Conservation (phyloP, 495 filamentous ascomycete species). For the Penicillium verhagenii region DNA sequence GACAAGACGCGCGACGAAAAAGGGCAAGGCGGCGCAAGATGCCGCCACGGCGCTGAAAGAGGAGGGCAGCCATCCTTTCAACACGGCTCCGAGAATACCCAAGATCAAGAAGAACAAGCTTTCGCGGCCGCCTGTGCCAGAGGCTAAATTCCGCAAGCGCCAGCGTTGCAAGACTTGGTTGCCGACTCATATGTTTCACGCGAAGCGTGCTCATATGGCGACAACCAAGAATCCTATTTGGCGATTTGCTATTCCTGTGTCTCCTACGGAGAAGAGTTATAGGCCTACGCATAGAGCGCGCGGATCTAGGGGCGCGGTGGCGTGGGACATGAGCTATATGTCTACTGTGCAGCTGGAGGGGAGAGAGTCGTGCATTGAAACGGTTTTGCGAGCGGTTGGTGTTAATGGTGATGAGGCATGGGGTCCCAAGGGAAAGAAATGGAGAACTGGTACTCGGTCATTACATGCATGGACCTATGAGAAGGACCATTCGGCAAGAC, state of each 20-base stretch:
- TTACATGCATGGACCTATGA: constrained; percentile 69
- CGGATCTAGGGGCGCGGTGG: constrained; percentile 63
- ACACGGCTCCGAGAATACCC: constrained; percentile 53
- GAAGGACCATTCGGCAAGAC: constrained; percentile 46
- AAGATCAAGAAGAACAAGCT: constrained; percentile 71
- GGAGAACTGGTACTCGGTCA: constrained; percentile 68
- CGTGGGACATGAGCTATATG: constrained; percentile 96
- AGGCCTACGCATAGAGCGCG: constrained; percentile 82
- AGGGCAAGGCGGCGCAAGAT: constrained; percentile 32
- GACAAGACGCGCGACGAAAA: constrained; percentile 35
- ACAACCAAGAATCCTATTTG: constrained; percentile 74
- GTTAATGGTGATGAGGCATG: constrained; percentile 58
- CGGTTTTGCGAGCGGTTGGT: constrained; percentile 59
- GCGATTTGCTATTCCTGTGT: constrained; percentile 83
- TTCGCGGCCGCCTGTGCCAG: constrained; percentile 61
- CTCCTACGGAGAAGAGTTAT: constrained; percentile 86
- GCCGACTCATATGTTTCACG: constrained; percentile 91
- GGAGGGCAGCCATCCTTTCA: constrained; percentile 33
- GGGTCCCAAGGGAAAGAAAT: constrained; percentile 64
- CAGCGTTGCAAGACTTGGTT: constrained; percentile 91
- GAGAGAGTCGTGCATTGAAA: constrained; percentile 56
- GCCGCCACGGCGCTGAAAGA: constrained; percentile 32
- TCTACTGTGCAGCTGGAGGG: constrained; percentile 82
- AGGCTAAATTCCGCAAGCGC: constrained; percentile 77
- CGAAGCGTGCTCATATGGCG: constrained; percentile 88